Conservation (phyloP, 2,329 filamentous ascomycete genomes). For the Parafenestella ontariensis region DNA sequence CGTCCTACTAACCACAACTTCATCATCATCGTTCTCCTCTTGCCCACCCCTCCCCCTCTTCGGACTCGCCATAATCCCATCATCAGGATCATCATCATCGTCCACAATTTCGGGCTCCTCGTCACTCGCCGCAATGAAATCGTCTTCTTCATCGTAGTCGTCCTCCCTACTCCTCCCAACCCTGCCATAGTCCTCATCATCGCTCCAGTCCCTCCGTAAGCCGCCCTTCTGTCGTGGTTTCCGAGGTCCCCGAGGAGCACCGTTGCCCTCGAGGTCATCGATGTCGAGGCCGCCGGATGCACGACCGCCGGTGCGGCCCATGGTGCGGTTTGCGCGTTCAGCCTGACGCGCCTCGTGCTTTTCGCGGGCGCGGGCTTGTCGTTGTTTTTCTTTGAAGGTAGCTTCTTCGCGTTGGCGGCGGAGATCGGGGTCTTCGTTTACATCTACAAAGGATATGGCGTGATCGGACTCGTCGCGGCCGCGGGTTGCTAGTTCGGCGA, state of each 20-base stretch:
- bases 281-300: constrained; percentile 67
- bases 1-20: constrained; percentile 37
- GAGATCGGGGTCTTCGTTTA: constrained; percentile 76
- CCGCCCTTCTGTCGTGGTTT: constrained; percentile 48
- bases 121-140: constrained; percentile 78
- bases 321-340: constrained; percentile 59
- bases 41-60: constrained; percentile 49
- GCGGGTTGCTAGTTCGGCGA: constrained; percentile 68
- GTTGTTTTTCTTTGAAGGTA: constrained; percentile 75
- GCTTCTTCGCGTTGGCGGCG: constrained; percentile 76
- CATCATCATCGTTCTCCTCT: constrained; percentile 47
- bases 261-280: constrained; percentile 63
- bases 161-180: constrained; percentile 68
- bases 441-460: constrained; percentile 70
- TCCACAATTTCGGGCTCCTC: constrained; percentile 71
- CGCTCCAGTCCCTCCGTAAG: constrained; percentile 62
- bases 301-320: constrained; percentile 60
- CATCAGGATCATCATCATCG: constrained; percentile 63
- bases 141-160: constrained; percentile 81
- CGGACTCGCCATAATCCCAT: constrained; percentile 53
- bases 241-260: constrained; percentile 45
- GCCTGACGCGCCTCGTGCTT: constrained; percentile 71
- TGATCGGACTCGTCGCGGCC: constrained; percentile 55
- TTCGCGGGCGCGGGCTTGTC: constrained; percentile 67
- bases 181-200: constrained; percentile 79